These are phyloP conservation scores for Gentiana dahurica DNA, from an alignment of 257 asterid species.

Conservation along the genomic window DNA sequence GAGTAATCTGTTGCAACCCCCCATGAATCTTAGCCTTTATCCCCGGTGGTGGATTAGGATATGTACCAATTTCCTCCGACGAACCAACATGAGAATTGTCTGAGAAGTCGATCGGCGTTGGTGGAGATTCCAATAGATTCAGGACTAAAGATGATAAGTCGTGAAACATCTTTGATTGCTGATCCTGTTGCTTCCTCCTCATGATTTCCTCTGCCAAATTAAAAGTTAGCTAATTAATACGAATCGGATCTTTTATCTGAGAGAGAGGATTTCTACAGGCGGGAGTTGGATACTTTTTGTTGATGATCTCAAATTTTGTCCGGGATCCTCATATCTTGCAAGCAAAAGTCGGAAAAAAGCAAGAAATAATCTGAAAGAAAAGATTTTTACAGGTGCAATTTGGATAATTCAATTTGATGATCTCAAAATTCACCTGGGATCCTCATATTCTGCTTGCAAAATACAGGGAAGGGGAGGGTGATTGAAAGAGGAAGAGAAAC, in stretches of 20 bases:
- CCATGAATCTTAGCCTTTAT: slow-evolving; percentile 4
- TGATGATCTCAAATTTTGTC: neutral
- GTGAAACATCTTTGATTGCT: slow-evolving; percentile 24
- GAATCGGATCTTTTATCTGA: no score
- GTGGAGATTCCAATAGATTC: slow-evolving; percentile 24
- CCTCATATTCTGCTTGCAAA: no score
- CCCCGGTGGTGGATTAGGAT: slow-evolving; percentile 8
- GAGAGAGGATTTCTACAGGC: no score
- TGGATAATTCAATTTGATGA: no score
- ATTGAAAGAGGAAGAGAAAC: no score
- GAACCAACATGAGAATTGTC: slow-evolving; percentile 7
- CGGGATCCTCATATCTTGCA: neutral
- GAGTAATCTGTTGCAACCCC: slow-evolving; percentile 49
- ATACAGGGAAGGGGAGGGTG: no score
- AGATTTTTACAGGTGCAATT: no score
- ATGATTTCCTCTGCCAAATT: neutral
- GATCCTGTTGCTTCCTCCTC: slow-evolving; percentile 30
- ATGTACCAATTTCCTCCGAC: neutral
- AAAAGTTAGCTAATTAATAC: no score
- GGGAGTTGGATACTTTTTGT: neutral
- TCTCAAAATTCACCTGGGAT: no score
- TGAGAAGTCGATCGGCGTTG: slow-evolving; percentile 18
- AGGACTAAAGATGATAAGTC: slow-evolving; percentile 31
- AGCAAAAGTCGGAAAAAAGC: no score
- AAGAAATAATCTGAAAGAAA: no score